Percentiles rank a stretch among this genome's conserved stretches.
These are phyloP conservation scores for Suillus placidus DNA, from an alignment of 768 basidiomycete species.

Conservation along the genomic window DNA sequence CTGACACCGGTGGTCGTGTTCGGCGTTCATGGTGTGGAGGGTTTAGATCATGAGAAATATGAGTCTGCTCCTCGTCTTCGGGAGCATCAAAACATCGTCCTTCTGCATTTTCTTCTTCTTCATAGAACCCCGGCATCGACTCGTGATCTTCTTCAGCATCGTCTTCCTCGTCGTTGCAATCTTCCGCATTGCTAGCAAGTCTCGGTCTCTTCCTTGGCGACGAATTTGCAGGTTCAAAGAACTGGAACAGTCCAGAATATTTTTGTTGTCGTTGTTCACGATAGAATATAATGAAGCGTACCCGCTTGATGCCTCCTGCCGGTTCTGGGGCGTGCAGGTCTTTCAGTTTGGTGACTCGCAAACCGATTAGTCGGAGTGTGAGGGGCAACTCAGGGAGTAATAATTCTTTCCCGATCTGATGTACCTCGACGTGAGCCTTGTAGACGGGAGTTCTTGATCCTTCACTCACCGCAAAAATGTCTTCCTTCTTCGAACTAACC, in stretches of 20 bases:
- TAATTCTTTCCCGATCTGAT: slow-evolving; percentile 78
- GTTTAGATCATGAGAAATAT: slow-evolving; percentile 16
- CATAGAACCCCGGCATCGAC: slow-evolving; percentile 57
- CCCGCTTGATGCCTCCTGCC: slow-evolving; percentile 70
- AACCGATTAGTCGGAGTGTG: slow-evolving; percentile 81
- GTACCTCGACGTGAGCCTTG: neutral
- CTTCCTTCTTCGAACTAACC: slow-evolving; percentile 74
- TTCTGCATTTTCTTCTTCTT: slow-evolving; percentile 44
- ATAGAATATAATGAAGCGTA: slow-evolving; percentile 35
- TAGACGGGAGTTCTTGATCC: slow-evolving; percentile 12
- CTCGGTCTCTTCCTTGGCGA: slow-evolving; percentile 47
- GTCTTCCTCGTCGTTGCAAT: slow-evolving; percentile 22
- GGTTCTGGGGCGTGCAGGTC: slow-evolving; percentile 61
- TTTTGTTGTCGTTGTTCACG: neutral
- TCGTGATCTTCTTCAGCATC: slow-evolving; percentile 33
- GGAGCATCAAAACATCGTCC: slow-evolving; percentile 11
- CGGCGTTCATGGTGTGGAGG: slow-evolving; percentile 16
- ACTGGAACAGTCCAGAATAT: slow-evolving; percentile 41
- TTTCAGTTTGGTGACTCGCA: slow-evolving; percentile 86
- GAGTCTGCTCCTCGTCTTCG: slow-evolving; percentile 13
- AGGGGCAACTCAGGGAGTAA: slow-evolving; percentile 80
- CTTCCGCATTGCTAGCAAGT: slow-evolving; percentile 21
- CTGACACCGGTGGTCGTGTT: slow-evolving; percentile 29
- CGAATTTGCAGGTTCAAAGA: slow-evolving; percentile 49
- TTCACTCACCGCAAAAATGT: slow-evolving; percentile 68